Conservation (phyloP, 257 asterid genomes). For the Coffea eugenioides region DNA sequence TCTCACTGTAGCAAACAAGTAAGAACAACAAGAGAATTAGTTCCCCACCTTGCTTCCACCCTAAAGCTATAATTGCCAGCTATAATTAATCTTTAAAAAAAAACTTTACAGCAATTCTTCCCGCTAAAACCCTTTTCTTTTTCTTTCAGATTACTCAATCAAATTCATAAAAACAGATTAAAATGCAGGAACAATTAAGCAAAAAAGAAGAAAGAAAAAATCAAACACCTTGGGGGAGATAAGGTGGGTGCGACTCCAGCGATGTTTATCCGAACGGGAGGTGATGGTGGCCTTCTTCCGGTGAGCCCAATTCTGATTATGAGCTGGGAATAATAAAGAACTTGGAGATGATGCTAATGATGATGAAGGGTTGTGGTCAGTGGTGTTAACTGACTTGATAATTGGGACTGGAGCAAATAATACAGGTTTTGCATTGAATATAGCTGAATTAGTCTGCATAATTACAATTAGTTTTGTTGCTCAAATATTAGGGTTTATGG, state of each 20-base stretch:
- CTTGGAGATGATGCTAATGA: conserved; percentile 14
- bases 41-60: background rate
- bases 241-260: conserved; percentile 37
- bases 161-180: background rate
- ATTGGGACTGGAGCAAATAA: conserved; percentile 47
- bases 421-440: conserved; percentile 57
- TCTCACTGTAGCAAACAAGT: too few species aligned
- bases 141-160: background rate
- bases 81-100: background rate
- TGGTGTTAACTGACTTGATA: conserved; percentile 21
- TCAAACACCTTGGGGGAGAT: conserved; percentile 45
- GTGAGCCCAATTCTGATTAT: conserved; percentile 38
- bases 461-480: conserved; percentile 4
- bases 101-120: background rate
- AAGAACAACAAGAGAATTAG: background rate
- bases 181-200: background rate
- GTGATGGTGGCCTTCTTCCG: conserved; percentile 34
- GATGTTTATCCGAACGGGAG: conserved; percentile 37
- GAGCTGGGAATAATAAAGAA: conserved; percentile 12
- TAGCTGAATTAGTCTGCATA: conserved; percentile 66
- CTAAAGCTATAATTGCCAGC: background rate
- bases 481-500: conserved; percentile 20
- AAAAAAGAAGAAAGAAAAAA: background rate
- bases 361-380: conserved; percentile 1
- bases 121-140: background rate